Evolutionary conservation across 305 asterid species (phyloP).

Genomic region (Solanum hybrid): DNA sequence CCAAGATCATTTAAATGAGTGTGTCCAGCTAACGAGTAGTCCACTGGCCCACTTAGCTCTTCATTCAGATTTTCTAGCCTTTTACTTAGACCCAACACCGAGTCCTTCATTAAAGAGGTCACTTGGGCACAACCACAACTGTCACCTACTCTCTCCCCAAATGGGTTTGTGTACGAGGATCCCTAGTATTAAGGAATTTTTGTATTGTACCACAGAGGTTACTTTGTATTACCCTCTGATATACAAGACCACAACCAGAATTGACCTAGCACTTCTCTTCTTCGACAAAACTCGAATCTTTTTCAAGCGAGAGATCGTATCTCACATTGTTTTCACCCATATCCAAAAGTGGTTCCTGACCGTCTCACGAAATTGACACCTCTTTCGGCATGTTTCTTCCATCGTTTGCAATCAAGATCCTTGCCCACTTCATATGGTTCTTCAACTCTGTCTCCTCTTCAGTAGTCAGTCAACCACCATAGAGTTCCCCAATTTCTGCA

Average conservation of each 20-base stretch:
- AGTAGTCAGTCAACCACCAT: not conserved
- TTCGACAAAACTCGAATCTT: not conserved
- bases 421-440: not conserved
- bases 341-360: not conserved
- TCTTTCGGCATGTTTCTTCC: not conserved
- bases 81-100: not conserved
- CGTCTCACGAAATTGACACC: not conserved
- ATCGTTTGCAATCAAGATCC: not conserved
- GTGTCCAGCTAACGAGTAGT: not conserved
- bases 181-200: not conserved
- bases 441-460: not conserved
- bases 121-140: not conserved
- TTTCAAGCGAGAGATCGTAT: not conserved
- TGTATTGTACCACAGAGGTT: not conserved
- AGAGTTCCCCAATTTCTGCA: not conserved
- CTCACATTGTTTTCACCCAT: not conserved
- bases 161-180: not conserved
- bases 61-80: not conserved
- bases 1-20: not conserved
- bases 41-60: not conserved
- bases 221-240: not conserved
- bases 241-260: not conserved
- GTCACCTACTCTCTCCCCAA: not conserved
- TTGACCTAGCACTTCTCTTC: not conserved
- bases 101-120: not conserved